These are phyloP conservation scores for Logfia minima DNA, from an alignment of 129 eudicot species.

Conservation along the genomic window DNA sequence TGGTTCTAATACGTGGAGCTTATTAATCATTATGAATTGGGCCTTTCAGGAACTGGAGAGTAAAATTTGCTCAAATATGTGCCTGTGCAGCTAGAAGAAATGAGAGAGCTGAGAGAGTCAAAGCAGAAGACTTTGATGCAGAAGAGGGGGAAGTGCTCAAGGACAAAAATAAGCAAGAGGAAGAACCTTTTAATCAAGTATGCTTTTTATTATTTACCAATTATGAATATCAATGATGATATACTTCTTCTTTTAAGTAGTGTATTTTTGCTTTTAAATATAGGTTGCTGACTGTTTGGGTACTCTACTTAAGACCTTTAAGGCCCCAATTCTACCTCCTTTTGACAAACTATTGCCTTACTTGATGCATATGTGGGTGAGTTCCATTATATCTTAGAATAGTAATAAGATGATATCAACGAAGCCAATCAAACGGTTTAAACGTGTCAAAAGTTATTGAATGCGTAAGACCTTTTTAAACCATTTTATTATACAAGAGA, in stretches of 20 bases:
- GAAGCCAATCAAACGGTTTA: not conserved
- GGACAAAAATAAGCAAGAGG: conserved; percentile 96
- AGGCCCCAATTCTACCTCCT: conserved; percentile 57
- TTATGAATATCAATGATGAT: not conserved
- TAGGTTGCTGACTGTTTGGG: conserved; percentile 90
- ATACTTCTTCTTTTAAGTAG: conserved; percentile 12
- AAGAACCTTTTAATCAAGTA: conserved; percentile 91
- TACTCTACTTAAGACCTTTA: conserved; percentile 52
- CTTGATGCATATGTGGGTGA: conserved; percentile 82
- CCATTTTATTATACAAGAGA: not conserved
- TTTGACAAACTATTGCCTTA: conserved; percentile 53
- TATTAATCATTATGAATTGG: conserved; percentile 21
- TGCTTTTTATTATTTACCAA: conserved; percentile 23
- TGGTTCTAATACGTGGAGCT: not conserved
- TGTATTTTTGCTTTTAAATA: conserved; percentile 12
- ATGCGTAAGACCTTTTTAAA: not conserved
- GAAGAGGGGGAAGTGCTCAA: conserved; percentile 89
- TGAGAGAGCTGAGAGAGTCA: conserved; percentile 82
- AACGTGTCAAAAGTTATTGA: not conserved
- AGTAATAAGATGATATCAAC: not conserved
- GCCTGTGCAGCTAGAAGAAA: conserved; percentile 83
- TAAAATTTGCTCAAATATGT: conserved; percentile 82
- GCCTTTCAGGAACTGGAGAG: conserved; percentile 87
- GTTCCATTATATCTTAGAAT: conserved; percentile 22
- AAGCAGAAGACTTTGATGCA: conserved; percentile 98